Conservation (phyloP, 2,329 filamentous ascomycete species). For the Phialocephala subalpina region DNA sequence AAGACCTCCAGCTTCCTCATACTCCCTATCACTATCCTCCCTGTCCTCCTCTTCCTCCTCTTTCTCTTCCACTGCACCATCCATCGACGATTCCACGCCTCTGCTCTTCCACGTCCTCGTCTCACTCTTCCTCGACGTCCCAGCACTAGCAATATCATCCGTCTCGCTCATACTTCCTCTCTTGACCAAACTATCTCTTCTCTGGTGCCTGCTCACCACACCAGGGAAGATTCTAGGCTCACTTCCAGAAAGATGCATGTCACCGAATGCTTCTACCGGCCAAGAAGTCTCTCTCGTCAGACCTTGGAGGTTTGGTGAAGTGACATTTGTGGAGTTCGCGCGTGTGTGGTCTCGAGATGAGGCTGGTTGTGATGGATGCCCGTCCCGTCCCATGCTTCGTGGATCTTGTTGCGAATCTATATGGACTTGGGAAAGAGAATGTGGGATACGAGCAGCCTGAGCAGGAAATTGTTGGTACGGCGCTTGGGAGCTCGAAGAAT, state of each 20-base stretch:
- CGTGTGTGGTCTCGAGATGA: constrained; percentile 15
- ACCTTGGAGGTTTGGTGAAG: constrained; percentile 32
- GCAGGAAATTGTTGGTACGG: constrained; percentile 42
- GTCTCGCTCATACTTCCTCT: constrained; percentile 40
- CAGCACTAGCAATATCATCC: constrained; percentile 29
- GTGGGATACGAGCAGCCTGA: constrained; percentile 43
- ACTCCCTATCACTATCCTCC: constrained; percentile 17
- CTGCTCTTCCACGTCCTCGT: constrained; percentile 1
- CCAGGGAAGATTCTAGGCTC: constrained; percentile 79
- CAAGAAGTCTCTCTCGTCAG: constrained; percentile 47
- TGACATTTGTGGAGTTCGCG: constrained; percentile 27
- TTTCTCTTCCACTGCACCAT: constrained; percentile 22
- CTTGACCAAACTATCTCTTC: constrained; percentile 35
- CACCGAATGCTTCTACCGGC: constrained; percentile 49
- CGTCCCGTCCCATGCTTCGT: constrained; percentile 16
- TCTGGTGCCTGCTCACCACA: constrained; percentile 58
- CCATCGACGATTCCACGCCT: constrained; percentile 1
- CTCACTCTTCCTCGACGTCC: constrained; percentile 13
- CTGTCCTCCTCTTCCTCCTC: constrained; percentile 14
- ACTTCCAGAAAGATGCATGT: constrained; percentile 60
- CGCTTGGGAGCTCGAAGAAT: constrained; percentile 32
- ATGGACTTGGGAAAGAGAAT: constrained; percentile 36
- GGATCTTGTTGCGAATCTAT: constrained; percentile 30
- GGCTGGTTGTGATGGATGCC: constrained; percentile 26
- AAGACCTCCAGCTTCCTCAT: constrained; percentile 16